Evolutionary conservation across 2,329 filamentous ascomycete species (phyloP).

Genomic region (Aspergillus sp.): DNA sequence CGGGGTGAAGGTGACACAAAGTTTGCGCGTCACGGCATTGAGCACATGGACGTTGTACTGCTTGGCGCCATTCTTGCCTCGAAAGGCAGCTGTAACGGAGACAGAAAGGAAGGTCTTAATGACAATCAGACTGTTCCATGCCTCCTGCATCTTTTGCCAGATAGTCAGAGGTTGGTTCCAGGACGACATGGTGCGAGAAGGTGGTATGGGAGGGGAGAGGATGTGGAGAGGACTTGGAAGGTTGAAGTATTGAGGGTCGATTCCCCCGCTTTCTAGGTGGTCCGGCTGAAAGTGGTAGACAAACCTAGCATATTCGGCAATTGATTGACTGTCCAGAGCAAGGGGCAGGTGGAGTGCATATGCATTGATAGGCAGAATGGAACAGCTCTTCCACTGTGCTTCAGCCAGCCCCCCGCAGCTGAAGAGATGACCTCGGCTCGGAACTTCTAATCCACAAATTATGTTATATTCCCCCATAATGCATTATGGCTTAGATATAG

Average conservation of each 20-base stretch:
- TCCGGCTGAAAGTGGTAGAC: background rate
- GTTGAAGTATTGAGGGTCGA: background rate
- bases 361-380: no score
- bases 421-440: background rate
- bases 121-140: slow-evolving; percentile 24
- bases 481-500: background rate
- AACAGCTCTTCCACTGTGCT: no score
- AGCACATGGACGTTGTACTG: slow-evolving; percentile 39
- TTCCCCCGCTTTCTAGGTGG: background rate
- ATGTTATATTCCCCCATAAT: background rate
- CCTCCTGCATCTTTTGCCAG: slow-evolving; percentile 31
- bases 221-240: background rate
- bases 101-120: slow-evolving; percentile 30
- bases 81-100: slow-evolving; percentile 41
- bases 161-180: slow-evolving; percentile 29
- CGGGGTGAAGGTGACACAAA: slow-evolving; percentile 24
- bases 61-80: slow-evolving; percentile 40
- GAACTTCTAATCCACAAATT: background rate
- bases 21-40: slow-evolving; percentile 34
- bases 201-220: background rate
- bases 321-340: no score
- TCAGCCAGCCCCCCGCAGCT: background rate
- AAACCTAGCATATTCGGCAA: no score
- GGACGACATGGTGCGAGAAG: slow-evolving; percentile 17
- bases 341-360: no score